Evolutionary conservation across 352 stramenopile genomes (phyloP), one percentile per base, ranked within the genome.

Genomic region (Phytophthora syringae): DNA sequence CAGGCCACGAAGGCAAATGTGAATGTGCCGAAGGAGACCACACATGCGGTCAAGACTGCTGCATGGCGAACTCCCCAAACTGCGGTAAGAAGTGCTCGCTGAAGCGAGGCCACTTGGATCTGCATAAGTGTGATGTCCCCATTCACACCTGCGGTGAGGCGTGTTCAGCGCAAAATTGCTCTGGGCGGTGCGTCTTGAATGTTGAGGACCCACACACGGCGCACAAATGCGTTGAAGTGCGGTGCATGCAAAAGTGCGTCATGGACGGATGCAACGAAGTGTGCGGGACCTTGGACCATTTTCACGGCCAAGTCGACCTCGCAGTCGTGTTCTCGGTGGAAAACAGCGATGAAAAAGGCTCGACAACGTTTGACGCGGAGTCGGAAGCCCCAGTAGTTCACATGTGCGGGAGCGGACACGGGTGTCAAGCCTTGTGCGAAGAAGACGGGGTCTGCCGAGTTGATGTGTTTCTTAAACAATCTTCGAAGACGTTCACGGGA

Each of bases 401-500:
- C 53, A 89, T 92, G 68, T 93, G 84, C 21, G 54, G 53, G 4
- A 67, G 85, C 30, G 63, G 55, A 20, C 86, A 94, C 42, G 61
- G 72, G 16, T 94, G 86, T 30, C 73, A 79, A 37, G 72, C 66
- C 0, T 59, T 85, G 52, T 94, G 86, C 56, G 51, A 50, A 2
- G 79, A 90, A 55, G 60, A 81, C 0, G 84, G 84, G 1, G 84
- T 93, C 16, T 94, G 86, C 44, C 76, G 78, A 25, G 75, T 92
- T 0, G 79, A 91, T 47, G 82, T 94, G 27, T 80, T 85, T 54
- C 69, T 88, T 13, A 89, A 92, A 40, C 62, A 91, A 44, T 88
- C 79, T 16, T 80, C 79, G 1, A 89, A 89, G 65, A 88, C 67
- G 7, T 93, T 94, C 55, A 62, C 57, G 1, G 86, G 86, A 5